Evolutionary conservation across 1,284 basidiomycete species (phyloP).

Genomic region (Stygiomarasmius scandens): DNA sequence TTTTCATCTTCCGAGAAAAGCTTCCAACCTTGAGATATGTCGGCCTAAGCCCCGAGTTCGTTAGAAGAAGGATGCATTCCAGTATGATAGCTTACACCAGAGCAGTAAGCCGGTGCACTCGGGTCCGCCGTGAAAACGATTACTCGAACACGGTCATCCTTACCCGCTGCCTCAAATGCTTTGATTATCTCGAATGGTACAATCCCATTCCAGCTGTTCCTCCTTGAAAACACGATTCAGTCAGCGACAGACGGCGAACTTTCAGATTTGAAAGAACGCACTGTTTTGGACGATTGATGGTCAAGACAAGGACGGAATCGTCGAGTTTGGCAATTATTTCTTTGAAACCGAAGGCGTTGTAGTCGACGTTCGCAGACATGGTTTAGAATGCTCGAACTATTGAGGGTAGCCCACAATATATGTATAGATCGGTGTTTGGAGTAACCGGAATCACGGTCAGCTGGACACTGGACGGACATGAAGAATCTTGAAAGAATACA

Average conservation of each 20-base stretch:
- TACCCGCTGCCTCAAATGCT: constrained; percentile 49
- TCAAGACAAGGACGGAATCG: constrained; percentile 42
- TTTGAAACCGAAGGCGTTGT: constrained; percentile 41
- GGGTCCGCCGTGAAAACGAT: constrained; percentile 55
- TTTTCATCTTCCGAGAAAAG: constrained; percentile 40
- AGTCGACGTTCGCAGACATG: constrained; percentile 42
- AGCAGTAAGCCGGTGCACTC: constrained; percentile 54
- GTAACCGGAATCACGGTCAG: too few species aligned
- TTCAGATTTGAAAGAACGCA: constrained; percentile 26
- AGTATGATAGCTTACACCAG: constrained; percentile 41
- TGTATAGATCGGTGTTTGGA: too few species aligned
- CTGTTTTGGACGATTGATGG: constrained; percentile 49
- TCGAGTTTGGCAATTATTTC: constrained; percentile 45
- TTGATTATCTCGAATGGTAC: constrained; percentile 43
- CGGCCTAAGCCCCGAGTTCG: constrained; percentile 49
- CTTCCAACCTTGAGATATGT: constrained; percentile 47
- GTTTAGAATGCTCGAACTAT: too few species aligned
- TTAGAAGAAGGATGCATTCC: neutral
- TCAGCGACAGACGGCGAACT: too few species aligned
- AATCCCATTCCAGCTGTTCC: constrained; percentile 43
- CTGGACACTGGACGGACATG: too few species aligned
- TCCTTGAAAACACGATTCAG: too few species aligned
- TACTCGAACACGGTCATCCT: constrained; percentile 53
- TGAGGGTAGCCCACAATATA: too few species aligned
- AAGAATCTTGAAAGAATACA: too few species aligned